A percentile compares a stretch with the other conserved stretches of the same genome.
These are phyloP conservation scores for Phaffomyces thermotolerans DNA, from an alignment of 805 yeast species.

Conservation along the genomic window DNA sequence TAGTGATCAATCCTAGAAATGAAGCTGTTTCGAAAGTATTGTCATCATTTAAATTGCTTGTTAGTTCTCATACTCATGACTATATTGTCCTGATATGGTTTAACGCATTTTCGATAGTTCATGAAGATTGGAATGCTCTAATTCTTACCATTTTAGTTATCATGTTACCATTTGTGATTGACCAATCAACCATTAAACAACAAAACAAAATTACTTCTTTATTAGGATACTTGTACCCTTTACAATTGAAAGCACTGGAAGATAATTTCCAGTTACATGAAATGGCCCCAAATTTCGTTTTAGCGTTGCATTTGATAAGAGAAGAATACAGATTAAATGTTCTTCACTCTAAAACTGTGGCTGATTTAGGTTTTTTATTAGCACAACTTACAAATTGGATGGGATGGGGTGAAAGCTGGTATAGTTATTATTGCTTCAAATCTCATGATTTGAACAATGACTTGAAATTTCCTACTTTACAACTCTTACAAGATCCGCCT, in stretches of 20 bases:
- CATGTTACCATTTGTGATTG: constrained; percentile 37
- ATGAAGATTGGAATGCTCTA: constrained; percentile 54
- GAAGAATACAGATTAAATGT: constrained; percentile 67
- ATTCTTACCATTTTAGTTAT: constrained; percentile 44
- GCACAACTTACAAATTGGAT: constrained; percentile 57
- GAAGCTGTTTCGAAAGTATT: constrained; percentile 39
- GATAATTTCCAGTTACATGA: constrained; percentile 36
- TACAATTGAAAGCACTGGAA: constrained; percentile 19
- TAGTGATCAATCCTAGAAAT: constrained; percentile 39
- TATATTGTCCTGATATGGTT: constrained; percentile 61
- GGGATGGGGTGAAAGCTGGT: constrained; percentile 72
- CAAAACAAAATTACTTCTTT: constrained; percentile 11
- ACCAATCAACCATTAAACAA: constrained; percentile 14
- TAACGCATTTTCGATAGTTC: constrained; percentile 39
- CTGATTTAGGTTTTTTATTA: constrained; percentile 45
- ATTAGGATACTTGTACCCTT: constrained; percentile 6
- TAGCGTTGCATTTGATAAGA: constrained; percentile 66
- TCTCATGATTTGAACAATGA: constrained; percentile 28
- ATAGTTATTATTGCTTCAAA: constrained; percentile 41
- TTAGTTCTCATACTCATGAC: constrained; percentile 52
- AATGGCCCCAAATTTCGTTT: constrained; percentile 52
- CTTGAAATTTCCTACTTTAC: constrained; percentile 31
- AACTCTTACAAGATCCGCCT: constrained; percentile 46
- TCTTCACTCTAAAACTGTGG: constrained; percentile 29
- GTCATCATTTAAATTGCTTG: constrained; percentile 42